Evolutionary conservation across 306 rosid species (phyloP), one percentile per base, ranked within the genome.

Genomic region (Hippophae tibetana): DNA sequence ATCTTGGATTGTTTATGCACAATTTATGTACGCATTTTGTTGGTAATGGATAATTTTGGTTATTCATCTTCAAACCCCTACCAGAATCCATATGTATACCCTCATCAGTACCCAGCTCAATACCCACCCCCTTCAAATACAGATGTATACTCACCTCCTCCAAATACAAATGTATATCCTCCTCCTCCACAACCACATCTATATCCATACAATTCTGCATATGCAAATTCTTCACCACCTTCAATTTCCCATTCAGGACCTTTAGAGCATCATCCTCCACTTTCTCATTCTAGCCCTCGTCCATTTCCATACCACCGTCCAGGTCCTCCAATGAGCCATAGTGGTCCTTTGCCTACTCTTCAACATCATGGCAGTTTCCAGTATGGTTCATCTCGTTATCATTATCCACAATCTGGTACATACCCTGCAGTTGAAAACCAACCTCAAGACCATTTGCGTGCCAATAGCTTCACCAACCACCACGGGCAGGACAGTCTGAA

Each of bases 321-420:
- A 57, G 47, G 11, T 55, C 52, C 73, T 71, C 74, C 83, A 23
- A 50, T 8, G 26, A 8, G 73, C 6, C 60, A 58, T 38, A 31
- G 9, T 69, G 43, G 68, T 65, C 77, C 87, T 50, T 71, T 52
- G 40, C 84, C 86, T 52, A 48, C 74, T 67, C 74, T 69, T 67
- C 73, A 76, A 4, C 86, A 75, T 58, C 76, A 67, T 61, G 52
- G 67, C 62, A 90, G 85, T 67, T 83, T 85, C 44, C 89, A 78
- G 63, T 69, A 79, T 63, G 92, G 76, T 31, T 52, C 85, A 38
- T 58, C 86, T 41, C 92, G 54, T 14, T 64, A 62, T 64, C 79
- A 69, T 54, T 69, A 83, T 68, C 85, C 54, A 57, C 85, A 67
- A 68, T 56, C 74, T 1, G 77, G 59, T 14, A 11, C 65, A 6